Evolutionary conservation across 441 rosid genomes (phyloP), one percentile per base, ranked within the genome.

Genomic region (Eruca vesicaria): DNA sequence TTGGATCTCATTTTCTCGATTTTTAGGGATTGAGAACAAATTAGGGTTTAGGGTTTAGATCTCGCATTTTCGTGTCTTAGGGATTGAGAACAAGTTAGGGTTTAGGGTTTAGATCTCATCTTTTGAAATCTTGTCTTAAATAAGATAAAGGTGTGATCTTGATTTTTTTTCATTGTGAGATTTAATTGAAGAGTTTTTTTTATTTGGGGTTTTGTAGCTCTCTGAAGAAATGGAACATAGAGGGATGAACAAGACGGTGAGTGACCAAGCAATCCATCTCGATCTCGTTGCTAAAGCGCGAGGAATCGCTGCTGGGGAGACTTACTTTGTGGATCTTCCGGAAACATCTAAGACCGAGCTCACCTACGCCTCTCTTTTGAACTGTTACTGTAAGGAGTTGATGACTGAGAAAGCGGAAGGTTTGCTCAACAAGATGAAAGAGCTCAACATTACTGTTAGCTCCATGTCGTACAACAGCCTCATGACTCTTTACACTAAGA

Each of bases 221-320:
- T 95, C 98, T 35, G 94, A 95, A 77, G 79, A 79, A 23, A 90
- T 90, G 98, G 82, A 72, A 18, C 65, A 74, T 63, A 84, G 91
- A 82, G 93, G 97, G 23, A 89, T 91, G 95, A 90, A 91, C 83
- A 92, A 88, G 87, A 95, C 97, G 1, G 88, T 86, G 35, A 89
- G 96, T 61, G 97, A 95, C 85, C 95, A 93, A 80, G 98, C 98
- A 41, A 87, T 95, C 28, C 98, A 91, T 91, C 93, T 95, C n/a
- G 97, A 95, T 83, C 86, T 95, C 61, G 80, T 91, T 66, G 95
- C 97, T 32, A 93, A 95, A 84, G 80, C 86, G 70, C 82, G 78
- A 16, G 99, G 97, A 41, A 84, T 91, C 73, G 68, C 84, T 43
- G 97, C 92, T 38, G 95, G 96, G 10, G 98, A 95, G 72, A 82